Conservation (phyloP, 495 filamentous ascomycete genomes). For the Tuber borchii region DNA sequence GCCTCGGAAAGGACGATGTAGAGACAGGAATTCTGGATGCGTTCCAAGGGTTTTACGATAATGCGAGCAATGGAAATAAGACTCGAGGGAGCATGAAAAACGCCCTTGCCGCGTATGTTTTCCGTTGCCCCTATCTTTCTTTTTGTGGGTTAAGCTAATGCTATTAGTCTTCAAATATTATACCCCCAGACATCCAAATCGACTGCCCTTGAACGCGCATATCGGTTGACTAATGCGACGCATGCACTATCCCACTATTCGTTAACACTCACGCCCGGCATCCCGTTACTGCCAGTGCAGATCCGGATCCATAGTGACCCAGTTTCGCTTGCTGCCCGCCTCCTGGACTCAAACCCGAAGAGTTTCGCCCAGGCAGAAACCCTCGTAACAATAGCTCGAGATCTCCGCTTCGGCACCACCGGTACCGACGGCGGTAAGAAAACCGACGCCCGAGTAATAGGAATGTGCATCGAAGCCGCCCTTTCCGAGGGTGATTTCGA, state of each 20-base stretch:
- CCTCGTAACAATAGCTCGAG: slow-evolving; percentile 67
- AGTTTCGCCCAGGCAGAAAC: slow-evolving; percentile 84
- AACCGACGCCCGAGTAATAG: slow-evolving; percentile 64
- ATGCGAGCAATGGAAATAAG: slow-evolving; percentile 67
- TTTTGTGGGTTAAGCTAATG: slow-evolving; percentile 9
- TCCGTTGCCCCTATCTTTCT: slow-evolving; percentile 11
- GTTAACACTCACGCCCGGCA: slow-evolving; percentile 79
- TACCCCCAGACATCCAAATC: slow-evolving; percentile 34
- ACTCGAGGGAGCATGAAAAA: slow-evolving; percentile 62
- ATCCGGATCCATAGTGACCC: slow-evolving; percentile 83
- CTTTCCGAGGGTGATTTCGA: slow-evolving; percentile 86
- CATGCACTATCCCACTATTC: slow-evolving; percentile 83
- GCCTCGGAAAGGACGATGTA: slow-evolving; percentile 47
- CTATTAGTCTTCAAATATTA: slow-evolving; percentile 35
- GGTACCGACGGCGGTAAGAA: slow-evolving; percentile 32
- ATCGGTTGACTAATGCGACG: slow-evolving; percentile 66
- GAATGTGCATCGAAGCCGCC: slow-evolving; percentile 83
- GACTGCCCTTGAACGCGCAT: slow-evolving; percentile 35
- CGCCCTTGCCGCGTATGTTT: slow-evolving; percentile 57
- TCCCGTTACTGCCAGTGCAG: slow-evolving; percentile 85
- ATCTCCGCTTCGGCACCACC: slow-evolving; percentile 49
- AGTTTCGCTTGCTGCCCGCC: slow-evolving; percentile 70
- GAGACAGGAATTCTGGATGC: slow-evolving; percentile 55
- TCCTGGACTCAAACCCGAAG: slow-evolving; percentile 78
- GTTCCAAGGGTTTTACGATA: slow-evolving; percentile 60